A percentile compares a stretch with the other conserved stretches of the same genome.
phyloP scores from a whole-genome alignment of 1,284 basidiomycete genomes.

The Ganoderma lingzhi region DNA sequence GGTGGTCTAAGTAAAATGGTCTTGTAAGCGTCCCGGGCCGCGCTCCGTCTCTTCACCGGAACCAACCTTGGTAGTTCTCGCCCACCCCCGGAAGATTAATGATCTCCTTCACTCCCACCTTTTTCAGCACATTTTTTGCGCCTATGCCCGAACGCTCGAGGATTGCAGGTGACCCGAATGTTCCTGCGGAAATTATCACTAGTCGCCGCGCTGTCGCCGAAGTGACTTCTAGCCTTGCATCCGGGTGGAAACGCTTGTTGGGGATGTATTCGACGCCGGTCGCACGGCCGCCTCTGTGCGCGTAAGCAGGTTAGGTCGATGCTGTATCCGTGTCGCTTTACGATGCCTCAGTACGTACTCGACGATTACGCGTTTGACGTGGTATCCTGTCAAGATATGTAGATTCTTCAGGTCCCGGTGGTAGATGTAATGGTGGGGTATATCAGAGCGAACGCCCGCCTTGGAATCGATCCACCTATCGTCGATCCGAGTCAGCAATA shows the following conservation, averaged over 20 bases:
- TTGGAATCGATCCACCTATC: conserved; percentile 56
- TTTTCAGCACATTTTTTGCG: conserved; percentile 46
- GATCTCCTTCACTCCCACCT: conserved; percentile 48
- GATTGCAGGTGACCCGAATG: conserved; percentile 63
- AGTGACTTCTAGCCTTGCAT: conserved; percentile 31
- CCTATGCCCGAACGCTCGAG: conserved; percentile 52
- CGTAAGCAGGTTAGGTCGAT: not conserved
- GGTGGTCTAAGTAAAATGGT: conserved; percentile 51
- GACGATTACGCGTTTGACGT: conserved; percentile 40
- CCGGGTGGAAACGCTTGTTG: conserved; percentile 43
- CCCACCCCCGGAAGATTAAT: conserved; percentile 68
- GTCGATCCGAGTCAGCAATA: not conserved
- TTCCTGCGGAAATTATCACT: conserved; percentile 58
- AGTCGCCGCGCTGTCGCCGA: conserved; percentile 50
- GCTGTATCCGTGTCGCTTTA: rapidly evolving
- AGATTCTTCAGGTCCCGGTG: conserved; percentile 45
- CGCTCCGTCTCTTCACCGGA: not conserved
- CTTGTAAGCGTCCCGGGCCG: not conserved
- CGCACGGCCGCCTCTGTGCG: conserved; percentile 54
- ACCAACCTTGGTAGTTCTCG: conserved; percentile 58
- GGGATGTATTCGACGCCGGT: conserved; percentile 63
- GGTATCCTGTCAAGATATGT: conserved; percentile 33
- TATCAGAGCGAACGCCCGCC: conserved; percentile 62
- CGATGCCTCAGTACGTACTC: conserved; percentile 26
- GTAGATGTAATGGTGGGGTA: conserved; percentile 65